A percentile compares a stretch with the other conserved stretches of the same genome.
These are phyloP conservation scores for Blepharisma stoltei DNA, from an alignment of 73 alveolate species.

Conservation along the genomic window DNA sequence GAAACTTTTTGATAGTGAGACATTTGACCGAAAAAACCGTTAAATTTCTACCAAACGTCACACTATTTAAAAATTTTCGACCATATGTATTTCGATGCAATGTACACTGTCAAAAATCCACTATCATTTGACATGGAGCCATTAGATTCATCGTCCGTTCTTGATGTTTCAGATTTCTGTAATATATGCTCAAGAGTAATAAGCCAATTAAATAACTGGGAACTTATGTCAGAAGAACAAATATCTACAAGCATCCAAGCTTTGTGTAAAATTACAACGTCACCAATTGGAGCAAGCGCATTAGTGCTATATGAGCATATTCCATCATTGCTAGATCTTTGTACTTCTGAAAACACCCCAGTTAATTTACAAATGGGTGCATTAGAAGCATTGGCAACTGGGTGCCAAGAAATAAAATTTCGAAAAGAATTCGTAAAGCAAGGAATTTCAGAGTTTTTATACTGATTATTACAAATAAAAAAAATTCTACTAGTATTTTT, in stretches of 20 bases:
- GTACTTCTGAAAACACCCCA: background rate
- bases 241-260: background rate
- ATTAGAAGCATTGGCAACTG: slow-evolving; percentile 1
- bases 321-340: background rate
- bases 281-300: background rate
- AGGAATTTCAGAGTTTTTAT: background rate
- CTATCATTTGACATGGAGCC: too few relatives aligned
- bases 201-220: slow-evolving; percentile 16
- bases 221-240: slow-evolving; percentile 16
- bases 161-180: background rate
- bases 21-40: too few relatives aligned
- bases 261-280: background rate
- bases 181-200: slow-evolving; percentile 15
- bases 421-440: background rate
- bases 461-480: too few relatives aligned
- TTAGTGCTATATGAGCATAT: background rate
- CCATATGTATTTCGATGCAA: too few relatives aligned
- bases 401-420: slow-evolving; percentile 1
- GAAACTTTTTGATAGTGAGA: too few relatives aligned
- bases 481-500: too few relatives aligned
- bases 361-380: background rate
- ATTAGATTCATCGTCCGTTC: background rate
- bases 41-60: too few relatives aligned
- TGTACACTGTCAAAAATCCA: too few relatives aligned
- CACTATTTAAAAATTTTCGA: too few relatives aligned